Evolutionary conservation across 1,139 yeast species (phyloP).

Genomic region (Geotrichum aggregatum): DNA sequence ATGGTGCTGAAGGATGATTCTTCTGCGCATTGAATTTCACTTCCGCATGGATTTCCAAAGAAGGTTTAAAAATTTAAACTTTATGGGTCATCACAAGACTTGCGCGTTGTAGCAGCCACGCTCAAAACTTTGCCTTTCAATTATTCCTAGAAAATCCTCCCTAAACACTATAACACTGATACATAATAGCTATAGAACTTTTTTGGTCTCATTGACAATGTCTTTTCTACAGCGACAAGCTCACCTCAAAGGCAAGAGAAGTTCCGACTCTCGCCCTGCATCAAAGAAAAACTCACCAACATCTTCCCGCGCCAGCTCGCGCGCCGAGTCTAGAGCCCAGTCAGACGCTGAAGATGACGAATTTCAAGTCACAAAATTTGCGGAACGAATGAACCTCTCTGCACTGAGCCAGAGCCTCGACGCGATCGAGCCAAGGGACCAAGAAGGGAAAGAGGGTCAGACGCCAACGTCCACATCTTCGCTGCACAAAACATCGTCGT

Average conservation of each 20-base stretch:
- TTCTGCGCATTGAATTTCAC: background rate
- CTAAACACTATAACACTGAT: no score
- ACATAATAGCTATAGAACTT: no score
- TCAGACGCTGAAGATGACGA: conserved; percentile 15
- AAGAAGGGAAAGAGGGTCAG: background rate
- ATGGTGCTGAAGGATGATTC: no score
- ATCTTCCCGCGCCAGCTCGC: conserved; percentile 1
- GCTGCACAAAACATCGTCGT: conserved; percentile 14
- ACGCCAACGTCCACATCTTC: no score
- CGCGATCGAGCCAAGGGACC: background rate
- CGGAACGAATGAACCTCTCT: conserved; percentile 11
- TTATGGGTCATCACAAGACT: background rate
- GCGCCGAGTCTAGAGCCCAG: background rate
- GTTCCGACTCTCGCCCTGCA: conserved; percentile 1
- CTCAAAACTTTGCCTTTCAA: no score
- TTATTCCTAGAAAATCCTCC: no score
- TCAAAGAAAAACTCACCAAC: conserved; percentile 3
- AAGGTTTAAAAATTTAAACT: background rate
- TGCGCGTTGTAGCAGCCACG: no score
- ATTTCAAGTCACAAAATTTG: conserved; percentile 14
- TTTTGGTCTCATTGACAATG: no score
- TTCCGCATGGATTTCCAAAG: background rate
- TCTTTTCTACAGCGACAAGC: conserved; percentile 13
- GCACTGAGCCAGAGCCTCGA: conserved; percentile 1
- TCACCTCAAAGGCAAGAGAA: conserved; percentile 11